Evolutionary conservation across 257 asterid genomes (phyloP), one percentile per base, ranked within the genome.

Genomic region (Pogostemon cablin): DNA sequence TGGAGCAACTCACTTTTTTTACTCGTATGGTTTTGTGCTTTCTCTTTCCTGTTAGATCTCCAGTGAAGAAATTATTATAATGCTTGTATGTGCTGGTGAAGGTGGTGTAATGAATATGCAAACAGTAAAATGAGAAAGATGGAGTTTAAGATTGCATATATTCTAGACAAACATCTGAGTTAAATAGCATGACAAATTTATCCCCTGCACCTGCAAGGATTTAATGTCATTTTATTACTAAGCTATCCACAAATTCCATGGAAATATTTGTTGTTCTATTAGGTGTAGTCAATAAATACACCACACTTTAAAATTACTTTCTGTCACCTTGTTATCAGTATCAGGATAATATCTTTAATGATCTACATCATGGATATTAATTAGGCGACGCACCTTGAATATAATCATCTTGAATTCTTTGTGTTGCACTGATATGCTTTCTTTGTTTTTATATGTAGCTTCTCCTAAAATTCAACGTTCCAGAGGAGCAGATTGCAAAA

Each of bases 401-500:
- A 52, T 73, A 9, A 58, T 15, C 47, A 7, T 71, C 71, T 43
- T 34, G 50, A 43, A 34, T 63, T 68, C 4, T 44, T 10, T 71
- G 75, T 20, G 52, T 61, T 53, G 38, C 68, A 61, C 68, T 78
- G 67, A 38, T 70, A 56, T 54, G 39, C 32, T 65, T 42, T 67
- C 67, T 40, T 77, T 56, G n/a, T 81, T 55, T 72, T 59, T 55
- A 41, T 53, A 6, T 60, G 75, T 72, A 95, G 99, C 97, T 95
- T 80, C 97, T 95, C 75, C 93, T 91, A 63, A 95, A 91, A 77
- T 95, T 95, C 76, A 89, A 87, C 75, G 98, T 91, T 55, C 89
- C 98, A 4, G 99, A 95, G 74, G 98, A 91, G 81, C 93, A 89
- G 81, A 95, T 95, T 67, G 89, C 84, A 50, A 83, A 91, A 72